Base-by-base conservation (phyloP, 2,329 filamentous ascomycete genomes). In the Cladophialophora psammophila region DNA sequence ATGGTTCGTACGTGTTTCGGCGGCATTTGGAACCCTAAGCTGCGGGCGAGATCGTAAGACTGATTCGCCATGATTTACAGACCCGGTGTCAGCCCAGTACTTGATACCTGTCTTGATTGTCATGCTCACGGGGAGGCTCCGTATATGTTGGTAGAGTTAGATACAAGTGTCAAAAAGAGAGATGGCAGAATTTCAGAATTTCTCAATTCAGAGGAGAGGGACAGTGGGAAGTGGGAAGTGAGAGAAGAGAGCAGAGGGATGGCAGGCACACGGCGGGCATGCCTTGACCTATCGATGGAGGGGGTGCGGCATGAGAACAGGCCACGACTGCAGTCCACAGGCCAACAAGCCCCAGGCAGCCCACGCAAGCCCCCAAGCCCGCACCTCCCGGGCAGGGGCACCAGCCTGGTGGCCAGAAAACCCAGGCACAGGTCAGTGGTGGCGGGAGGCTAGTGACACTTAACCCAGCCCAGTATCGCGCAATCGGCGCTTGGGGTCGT, bases 381-480 rank as follows among this genome's bases (percentile, higher is more conserved):
- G 26, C 26, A 26, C 26, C 26, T 3, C 3, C 26, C 26, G 26
- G 26, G 26, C 26, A 26, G 26, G 26, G 26, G 26, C 26, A 26
- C 26, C 26, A 26, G 26, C 26, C 26, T 26, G 26, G 26, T 26
- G 26, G 26, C 26, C 26, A 3, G 26, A 38, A 26, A 26, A 50
- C 45, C 45, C 45, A 50, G 45, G 45, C 45, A 38, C 48, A 61
- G 32, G 36, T 48, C 40, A 60, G 36, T 36, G 26, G 55, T n/a
- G 55, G 36, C 59, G 53, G 57, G 57, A 34, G 38, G 40, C 57
- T 34, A 61, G 42, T 34, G 32, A 36, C 42, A 36, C 59, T 50
- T 61, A 53, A 61, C 59, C 59, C 45, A 53, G 59, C 18, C 59
- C 45, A 61, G 59, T 61, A 61, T 61, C 59, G 59, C 59, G 59